Evolutionary conservation across 2,329 filamentous ascomycete genomes (phyloP).

Genomic region (Epichloe elymi): DNA sequence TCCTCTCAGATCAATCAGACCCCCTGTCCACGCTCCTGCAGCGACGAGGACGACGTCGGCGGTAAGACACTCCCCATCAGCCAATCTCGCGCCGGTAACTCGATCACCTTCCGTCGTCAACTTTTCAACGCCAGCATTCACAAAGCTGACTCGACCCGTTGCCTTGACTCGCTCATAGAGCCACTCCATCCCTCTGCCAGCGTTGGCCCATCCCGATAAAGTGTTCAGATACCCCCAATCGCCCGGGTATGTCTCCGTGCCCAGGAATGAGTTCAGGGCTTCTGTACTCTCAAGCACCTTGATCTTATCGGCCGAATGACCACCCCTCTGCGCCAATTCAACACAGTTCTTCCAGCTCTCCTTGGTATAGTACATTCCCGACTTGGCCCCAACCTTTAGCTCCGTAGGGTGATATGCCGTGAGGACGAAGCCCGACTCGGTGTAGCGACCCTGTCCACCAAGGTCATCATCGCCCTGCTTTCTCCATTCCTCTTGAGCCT

Average conservation of each 20-base stretch:
- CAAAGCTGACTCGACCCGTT: constrained; percentile 42
- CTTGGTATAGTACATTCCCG: constrained; percentile 44
- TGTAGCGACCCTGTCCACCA: constrained; percentile 54
- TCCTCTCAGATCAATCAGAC: constrained; percentile 64
- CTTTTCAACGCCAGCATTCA: constrained; percentile 33
- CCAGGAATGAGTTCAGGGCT: constrained; percentile 31
- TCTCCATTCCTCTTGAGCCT: constrained; percentile 59
- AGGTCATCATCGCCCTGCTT: constrained; percentile 39
- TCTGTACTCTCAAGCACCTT: constrained; percentile 30
- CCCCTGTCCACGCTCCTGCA: constrained; percentile 75
- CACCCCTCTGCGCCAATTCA: constrained; percentile 28
- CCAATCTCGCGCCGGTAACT: constrained; percentile 39
- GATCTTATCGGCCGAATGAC: constrained; percentile 25
- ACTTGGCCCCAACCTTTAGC: constrained; percentile 21
- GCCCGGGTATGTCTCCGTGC: constrained; percentile 40
- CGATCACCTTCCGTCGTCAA: constrained; percentile 26
- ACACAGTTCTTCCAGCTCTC: constrained; percentile 49
- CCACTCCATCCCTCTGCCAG: constrained; percentile 55
- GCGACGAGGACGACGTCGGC: constrained; percentile 70
- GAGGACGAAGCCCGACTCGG: constrained; percentile 55
- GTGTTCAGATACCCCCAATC: constrained; percentile 63
- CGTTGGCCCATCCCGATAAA: constrained; percentile 69
- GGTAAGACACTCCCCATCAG: constrained; percentile 23
- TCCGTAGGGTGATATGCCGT: constrained; percentile 36
- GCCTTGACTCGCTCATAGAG: constrained; percentile 40